Conservation (phyloP, 1,284 basidiomycete species). For the Ganoderma resinaceum region DNA sequence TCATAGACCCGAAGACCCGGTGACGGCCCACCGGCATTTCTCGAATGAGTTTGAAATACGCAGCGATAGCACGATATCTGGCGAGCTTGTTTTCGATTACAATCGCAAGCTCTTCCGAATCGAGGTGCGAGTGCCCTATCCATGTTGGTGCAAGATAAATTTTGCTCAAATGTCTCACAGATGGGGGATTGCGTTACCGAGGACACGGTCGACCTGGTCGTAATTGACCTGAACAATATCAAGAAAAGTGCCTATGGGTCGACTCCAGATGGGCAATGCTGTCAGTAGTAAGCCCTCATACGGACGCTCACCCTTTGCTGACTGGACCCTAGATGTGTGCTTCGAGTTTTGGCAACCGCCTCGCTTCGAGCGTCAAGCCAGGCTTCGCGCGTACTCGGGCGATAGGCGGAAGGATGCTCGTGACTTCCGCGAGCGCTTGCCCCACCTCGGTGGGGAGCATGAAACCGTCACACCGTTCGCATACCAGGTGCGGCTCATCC, state of each 20-base stretch:
- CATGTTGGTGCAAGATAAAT: too few species aligned
- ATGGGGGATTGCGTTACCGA: conserved; percentile 63
- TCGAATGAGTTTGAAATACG: conserved; percentile 65
- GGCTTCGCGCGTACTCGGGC: conserved; percentile 56
- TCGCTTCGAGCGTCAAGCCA: conserved; percentile 60
- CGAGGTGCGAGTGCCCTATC: conserved; percentile 46
- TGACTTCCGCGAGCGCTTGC: conserved; percentile 61
- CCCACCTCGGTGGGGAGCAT: conserved; percentile 61
- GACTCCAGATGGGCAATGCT: conserved; percentile 47
- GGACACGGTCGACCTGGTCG: conserved; percentile 53
- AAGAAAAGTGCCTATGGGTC: conserved; percentile 61
- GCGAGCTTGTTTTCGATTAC: conserved; percentile 65
- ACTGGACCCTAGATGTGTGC: conserved; percentile 54
- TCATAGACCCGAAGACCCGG: conserved; percentile 40
- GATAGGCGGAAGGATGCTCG: conserved; percentile 43
- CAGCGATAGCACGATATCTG: conserved; percentile 47
- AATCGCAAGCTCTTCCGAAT: conserved; percentile 69
- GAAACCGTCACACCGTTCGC: conserved; percentile 63
- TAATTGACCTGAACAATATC: conserved; percentile 63
- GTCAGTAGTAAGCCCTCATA: conserved; percentile 37
- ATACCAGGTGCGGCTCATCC: conserved; percentile 65
- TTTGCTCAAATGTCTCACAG: conserved; percentile 38
- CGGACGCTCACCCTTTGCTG: not conserved
- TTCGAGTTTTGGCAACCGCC: conserved; percentile 67
- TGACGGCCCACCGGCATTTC: conserved; percentile 54